phyloP scores from a whole-genome alignment of 2,329 filamentous ascomycete genomes.

The Aspergillus jensenii region DNA sequence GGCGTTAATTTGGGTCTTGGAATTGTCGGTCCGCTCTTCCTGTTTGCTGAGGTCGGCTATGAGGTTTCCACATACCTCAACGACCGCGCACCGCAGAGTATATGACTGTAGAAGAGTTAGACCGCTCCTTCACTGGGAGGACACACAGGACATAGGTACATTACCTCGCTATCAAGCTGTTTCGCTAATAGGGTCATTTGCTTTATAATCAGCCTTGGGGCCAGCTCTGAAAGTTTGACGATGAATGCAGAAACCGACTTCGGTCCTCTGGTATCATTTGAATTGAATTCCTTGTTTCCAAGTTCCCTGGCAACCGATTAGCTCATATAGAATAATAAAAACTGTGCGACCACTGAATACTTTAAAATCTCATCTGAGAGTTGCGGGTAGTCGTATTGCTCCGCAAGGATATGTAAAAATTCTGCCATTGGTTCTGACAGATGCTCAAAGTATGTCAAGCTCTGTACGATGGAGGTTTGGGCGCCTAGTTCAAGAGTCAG shows the following conservation, averaged over 20 bases:
- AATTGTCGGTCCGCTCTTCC: slow-evolving; percentile 86
- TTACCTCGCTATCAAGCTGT: slow-evolving; percentile 87
- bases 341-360: slow-evolving; percentile 25
- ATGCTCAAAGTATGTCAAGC: slow-evolving; percentile 96
- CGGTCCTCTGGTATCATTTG: slow-evolving; percentile 89
- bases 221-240: slow-evolving; percentile 86
- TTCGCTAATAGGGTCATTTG: slow-evolving; percentile 96
- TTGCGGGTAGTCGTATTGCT: slow-evolving; percentile 97
- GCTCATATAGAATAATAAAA: neutral
- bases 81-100: slow-evolving; percentile 86
- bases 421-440: slow-evolving; percentile 99
- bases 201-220: slow-evolving; percentile 89
- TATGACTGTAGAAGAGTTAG: slow-evolving; percentile 63
- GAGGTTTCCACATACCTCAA: slow-evolving; percentile 96
- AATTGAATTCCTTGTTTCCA: slow-evolving; percentile 97
- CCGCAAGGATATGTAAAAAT: slow-evolving; percentile 89
- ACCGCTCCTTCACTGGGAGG: neutral
- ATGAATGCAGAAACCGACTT: slow-evolving; percentile 96
- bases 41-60: slow-evolving; percentile 87
- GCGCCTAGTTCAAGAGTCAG: slow-evolving; percentile 60
- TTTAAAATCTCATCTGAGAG: slow-evolving; percentile 86
- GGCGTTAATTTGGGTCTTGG: slow-evolving; percentile 91
- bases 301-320: slow-evolving; percentile 62
- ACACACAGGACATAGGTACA: neutral
- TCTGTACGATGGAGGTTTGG: slow-evolving; percentile 97